phyloP scores from a whole-genome alignment of 2,329 filamentous ascomycete species.

The Beauveria australis region DNA sequence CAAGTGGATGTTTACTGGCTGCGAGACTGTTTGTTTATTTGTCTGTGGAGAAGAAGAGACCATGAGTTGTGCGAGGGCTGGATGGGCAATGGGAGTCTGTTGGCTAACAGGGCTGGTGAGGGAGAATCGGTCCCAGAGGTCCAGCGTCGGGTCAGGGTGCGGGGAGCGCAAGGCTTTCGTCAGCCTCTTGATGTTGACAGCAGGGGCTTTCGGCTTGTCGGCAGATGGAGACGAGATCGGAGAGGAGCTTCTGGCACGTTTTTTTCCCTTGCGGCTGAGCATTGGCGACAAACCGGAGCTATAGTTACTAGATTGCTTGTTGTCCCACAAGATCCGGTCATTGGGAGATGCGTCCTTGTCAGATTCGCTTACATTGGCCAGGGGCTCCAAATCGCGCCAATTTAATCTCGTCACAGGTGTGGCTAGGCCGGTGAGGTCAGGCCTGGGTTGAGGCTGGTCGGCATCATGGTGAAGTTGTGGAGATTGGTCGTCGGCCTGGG shows the following conservation, averaged over 20 bases:
- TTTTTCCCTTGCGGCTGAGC: conserved; percentile 46
- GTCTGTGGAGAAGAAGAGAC: conserved; percentile 63
- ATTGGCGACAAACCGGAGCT: conserved; percentile 38
- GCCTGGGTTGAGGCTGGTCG: conserved; percentile 4
- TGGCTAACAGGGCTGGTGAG: conserved; percentile 34
- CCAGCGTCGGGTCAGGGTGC: conserved; percentile 62
- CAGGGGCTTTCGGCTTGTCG: conserved; percentile 34
- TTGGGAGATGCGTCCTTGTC: conserved; percentile 46
- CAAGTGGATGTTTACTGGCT: conserved; percentile 37
- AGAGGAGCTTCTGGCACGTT: conserved; percentile 67
- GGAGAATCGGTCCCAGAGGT: conserved; percentile 71
- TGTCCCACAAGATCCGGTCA: conserved; percentile 55
- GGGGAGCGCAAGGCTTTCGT: conserved; percentile 55
- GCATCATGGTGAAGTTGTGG: conserved; percentile 16
- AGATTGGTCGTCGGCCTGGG: conserved; percentile 12
- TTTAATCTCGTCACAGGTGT: conserved; percentile 47
- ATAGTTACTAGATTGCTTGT: conserved; percentile 34
- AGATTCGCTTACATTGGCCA: conserved; percentile 31
- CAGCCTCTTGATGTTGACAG: conserved; percentile 51
- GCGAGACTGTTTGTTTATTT: conserved; percentile 31
- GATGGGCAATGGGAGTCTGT: conserved; percentile 40
- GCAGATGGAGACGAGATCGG: conserved; percentile 58
- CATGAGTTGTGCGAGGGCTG: conserved; percentile 56
- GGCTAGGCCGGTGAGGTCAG: conserved; percentile 4
- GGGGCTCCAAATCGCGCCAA: conserved; percentile 49